A percentile compares a stretch with the other conserved stretches of the same genome.
Evolutionary conservation across 768 basidiomycete genomes (phyloP).

Genomic region (Lyophyllum semitale): DNA sequence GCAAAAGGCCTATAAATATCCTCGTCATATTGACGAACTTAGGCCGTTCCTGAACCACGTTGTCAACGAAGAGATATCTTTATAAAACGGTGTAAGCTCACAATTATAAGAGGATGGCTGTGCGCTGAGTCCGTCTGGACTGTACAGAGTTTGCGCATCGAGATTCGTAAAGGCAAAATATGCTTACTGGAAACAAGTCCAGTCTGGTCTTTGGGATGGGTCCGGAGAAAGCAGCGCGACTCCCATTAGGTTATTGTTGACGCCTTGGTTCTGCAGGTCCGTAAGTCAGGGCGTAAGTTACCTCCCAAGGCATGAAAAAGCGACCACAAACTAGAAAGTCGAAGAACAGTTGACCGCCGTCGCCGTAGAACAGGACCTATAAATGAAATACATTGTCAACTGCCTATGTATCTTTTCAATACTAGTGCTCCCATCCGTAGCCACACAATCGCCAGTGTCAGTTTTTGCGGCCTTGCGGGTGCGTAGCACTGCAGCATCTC

Average conservation of each 20-base stretch:
- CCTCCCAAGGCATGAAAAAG: not conserved
- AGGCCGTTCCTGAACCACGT: constrained; percentile 16
- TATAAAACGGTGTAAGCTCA: constrained; percentile 3
- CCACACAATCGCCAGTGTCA: constrained; percentile 15
- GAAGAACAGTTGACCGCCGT: constrained; percentile 24
- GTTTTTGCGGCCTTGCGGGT: constrained; percentile 11
- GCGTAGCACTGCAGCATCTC: constrained; percentile 6
- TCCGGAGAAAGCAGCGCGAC: constrained; percentile 24
- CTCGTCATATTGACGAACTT: constrained; percentile 24
- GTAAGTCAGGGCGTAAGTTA: not conserved
- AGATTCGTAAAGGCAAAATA: no score
- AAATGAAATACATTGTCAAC: not conserved
- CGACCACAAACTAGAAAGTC: constrained; percentile 20
- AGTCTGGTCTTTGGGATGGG: constrained; percentile 15
- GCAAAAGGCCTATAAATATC: constrained; percentile 27
- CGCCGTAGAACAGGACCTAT: constrained; percentile 25
- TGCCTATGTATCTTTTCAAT: constrained; percentile 15
- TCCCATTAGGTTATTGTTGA: constrained; percentile 21
- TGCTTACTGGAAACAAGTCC: constrained; percentile 16
- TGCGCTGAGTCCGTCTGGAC: constrained; percentile 28
- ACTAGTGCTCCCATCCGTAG: constrained; percentile 27
- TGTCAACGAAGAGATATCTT: no score
- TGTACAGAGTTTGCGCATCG: no score
- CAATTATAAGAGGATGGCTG: constrained; percentile 25
- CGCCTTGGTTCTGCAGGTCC: constrained; percentile 16